These are phyloP conservation scores for Trifolium fragiferum DNA, from an alignment of 306 rosid genomes.

Conservation along the genomic window DNA sequence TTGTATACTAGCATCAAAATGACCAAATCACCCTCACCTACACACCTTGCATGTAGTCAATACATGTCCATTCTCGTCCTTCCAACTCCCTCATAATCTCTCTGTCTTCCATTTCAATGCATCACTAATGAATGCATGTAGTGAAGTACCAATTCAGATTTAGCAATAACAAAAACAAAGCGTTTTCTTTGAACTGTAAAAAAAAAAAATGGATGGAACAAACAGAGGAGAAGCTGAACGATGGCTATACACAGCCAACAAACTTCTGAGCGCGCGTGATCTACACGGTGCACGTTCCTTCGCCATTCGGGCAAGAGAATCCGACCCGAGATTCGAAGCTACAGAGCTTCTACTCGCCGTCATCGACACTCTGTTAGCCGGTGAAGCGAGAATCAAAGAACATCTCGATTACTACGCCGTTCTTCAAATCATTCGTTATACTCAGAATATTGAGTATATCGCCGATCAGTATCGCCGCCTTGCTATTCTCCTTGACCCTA, in stretches of 20 bases:
- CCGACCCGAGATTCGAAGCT: slow-evolving; percentile 74
- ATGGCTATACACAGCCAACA: slow-evolving; percentile 84
- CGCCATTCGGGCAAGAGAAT: slow-evolving; percentile 86
- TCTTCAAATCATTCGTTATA: slow-evolving; percentile 65
- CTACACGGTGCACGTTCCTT: slow-evolving; percentile 75
- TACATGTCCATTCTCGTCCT: slow-evolving; percentile 22
- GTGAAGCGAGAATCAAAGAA: slow-evolving; percentile 64
- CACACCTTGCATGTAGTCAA: neutral
- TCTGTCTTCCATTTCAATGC: slow-evolving; percentile 2
- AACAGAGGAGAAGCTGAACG: slow-evolving; percentile 78
- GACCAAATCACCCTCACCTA: slow-evolving; percentile 31
- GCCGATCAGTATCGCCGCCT: slow-evolving; percentile 81
- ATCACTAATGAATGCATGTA: too few relatives aligned
- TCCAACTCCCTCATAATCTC: neutral
- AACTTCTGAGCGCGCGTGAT: slow-evolving; percentile 76
- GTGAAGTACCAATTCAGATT: neutral
- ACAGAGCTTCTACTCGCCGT: slow-evolving; percentile 71
- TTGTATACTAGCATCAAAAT: neutral
- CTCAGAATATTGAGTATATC: slow-evolving; percentile 69
- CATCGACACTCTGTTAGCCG: slow-evolving; percentile 77
- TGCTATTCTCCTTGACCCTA: slow-evolving; percentile 70
- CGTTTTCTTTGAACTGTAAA: neutral
- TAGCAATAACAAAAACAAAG: neutral
- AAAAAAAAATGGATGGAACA: slow-evolving; percentile 16
- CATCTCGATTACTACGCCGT: slow-evolving; percentile 70